Evolutionary conservation across 257 asterid species (phyloP).

Genomic region (Paraleonurus japonicus): DNA sequence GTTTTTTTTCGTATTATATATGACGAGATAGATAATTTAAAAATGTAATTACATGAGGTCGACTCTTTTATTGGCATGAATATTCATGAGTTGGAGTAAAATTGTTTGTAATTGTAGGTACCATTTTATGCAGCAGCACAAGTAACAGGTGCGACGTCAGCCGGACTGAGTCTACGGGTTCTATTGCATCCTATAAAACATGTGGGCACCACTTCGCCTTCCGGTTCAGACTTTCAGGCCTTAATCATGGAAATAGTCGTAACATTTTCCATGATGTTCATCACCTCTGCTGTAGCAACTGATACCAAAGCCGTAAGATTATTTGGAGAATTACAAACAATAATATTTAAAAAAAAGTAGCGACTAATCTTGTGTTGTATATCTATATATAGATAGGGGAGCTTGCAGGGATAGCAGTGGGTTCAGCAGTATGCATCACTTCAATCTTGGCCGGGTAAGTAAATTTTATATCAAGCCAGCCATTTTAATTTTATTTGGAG

Average conservation of each 20-base stretch:
- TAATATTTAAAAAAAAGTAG: too few species aligned
- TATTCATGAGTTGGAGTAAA: too few species aligned
- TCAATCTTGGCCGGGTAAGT: slow-evolving; percentile 83
- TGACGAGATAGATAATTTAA: too few species aligned
- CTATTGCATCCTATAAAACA: slow-evolving; percentile 66
- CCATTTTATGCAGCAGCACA: slow-evolving; percentile 75
- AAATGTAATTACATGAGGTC: too few species aligned
- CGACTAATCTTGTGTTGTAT: neutral
- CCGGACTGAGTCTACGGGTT: slow-evolving; percentile 57
- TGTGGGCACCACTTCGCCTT: slow-evolving; percentile 72
- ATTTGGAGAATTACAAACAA: neutral
- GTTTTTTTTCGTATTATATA: too few species aligned
- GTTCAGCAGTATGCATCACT: slow-evolving; percentile 90
- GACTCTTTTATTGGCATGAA: too few species aligned
- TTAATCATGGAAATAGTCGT: slow-evolving; percentile 73
- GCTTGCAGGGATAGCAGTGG: slow-evolving; percentile 88
- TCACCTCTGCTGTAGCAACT: slow-evolving; percentile 85
- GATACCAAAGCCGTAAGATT: slow-evolving; percentile 86
- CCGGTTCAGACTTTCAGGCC: slow-evolving; percentile 64
- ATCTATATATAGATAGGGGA: slow-evolving; percentile 62
- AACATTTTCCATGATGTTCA: slow-evolving; percentile 84
- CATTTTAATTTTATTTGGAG: too few species aligned
- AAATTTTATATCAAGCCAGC: too few species aligned
- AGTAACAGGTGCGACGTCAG: slow-evolving; percentile 57
- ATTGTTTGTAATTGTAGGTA: slow-evolving; percentile 38